Evolutionary conservation across 176 grass and related monocot species (phyloP).

Genomic region (Saccharum officinarum): DNA sequence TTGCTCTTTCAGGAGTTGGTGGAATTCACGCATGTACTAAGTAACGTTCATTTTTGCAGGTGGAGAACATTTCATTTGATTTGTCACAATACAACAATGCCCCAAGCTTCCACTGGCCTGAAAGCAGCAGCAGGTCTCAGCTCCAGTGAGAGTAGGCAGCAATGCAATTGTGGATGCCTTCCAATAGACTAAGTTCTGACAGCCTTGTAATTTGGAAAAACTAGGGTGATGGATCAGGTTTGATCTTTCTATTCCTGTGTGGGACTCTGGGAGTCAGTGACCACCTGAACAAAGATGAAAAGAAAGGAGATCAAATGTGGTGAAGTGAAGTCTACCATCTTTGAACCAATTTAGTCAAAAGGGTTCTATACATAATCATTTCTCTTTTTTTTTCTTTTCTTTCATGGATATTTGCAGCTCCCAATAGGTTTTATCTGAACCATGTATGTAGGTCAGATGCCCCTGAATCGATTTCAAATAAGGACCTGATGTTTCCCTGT

Average conservation of each 20-base stretch:
- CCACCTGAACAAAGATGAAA: not conserved
- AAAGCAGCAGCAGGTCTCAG: no score
- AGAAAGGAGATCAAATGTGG: not conserved
- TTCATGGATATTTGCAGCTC: constrained; percentile 1
- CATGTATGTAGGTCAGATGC: constrained; percentile 2
- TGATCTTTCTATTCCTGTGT: no score
- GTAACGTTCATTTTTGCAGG: constrained; percentile 37
- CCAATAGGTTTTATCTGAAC: constrained; percentile 6
- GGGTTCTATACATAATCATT: constrained; percentile 25
- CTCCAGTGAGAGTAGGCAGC: not conserved
- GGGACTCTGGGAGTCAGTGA: no score
- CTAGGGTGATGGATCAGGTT: no score
- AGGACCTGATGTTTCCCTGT: constrained; percentile 9
- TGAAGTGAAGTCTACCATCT: not conserved
- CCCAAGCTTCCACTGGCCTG: constrained; percentile 64
- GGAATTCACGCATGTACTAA: not conserved
- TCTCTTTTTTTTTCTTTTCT: not conserved
- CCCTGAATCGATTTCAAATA: constrained; percentile 9
- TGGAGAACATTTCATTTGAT: constrained; percentile 86
- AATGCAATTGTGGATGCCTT: no score
- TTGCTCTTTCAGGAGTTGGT: constrained; percentile 27
- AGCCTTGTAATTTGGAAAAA: no score
- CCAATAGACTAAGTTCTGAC: no score
- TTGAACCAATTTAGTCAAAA: constrained; percentile 11
- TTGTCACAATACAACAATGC: constrained; percentile 70